phyloP scores from a whole-genome alignment of 78 protist species.

The Speleostelium caveatum region DNA sequence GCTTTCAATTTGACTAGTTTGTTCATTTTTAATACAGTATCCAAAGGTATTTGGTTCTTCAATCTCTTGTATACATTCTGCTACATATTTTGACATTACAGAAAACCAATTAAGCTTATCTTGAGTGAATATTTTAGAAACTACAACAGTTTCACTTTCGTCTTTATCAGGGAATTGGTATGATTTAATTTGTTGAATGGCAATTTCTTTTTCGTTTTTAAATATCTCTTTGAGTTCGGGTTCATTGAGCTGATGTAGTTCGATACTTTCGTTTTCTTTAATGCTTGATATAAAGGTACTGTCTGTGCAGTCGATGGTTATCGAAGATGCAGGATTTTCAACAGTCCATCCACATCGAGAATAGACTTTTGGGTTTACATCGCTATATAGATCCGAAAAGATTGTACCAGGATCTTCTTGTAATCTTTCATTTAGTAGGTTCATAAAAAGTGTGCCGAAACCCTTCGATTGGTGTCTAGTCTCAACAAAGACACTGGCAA shows the following conservation, averaged over 20 bases:
- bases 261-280: neutral
- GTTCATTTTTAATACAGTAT: neutral
- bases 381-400: constrained; percentile 43
- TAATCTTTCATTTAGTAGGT: neutral
- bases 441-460: constrained; percentile 32
- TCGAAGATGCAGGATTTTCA: too few relatives aligned
- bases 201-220: too few relatives aligned
- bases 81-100: neutral
- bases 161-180: neutral
- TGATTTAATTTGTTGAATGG: neutral
- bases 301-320: neutral
- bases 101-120: neutral
- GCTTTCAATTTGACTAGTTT: neutral
- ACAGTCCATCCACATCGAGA: constrained; percentile 78
- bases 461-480: constrained; percentile 35
- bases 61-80: neutral
- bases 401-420: constrained; percentile 17
- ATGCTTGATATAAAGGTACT: neutral
- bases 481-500: constrained; percentile 61
- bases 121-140: neutral
- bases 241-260: neutral
- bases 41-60: constrained; percentile 21
- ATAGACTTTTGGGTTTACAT: constrained; percentile 59
- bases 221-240: neutral
- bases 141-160: neutral